These are phyloP conservation scores for Ligustrum vulgare DNA, from an alignment of 257 asterid species.

Conservation along the genomic window DNA sequence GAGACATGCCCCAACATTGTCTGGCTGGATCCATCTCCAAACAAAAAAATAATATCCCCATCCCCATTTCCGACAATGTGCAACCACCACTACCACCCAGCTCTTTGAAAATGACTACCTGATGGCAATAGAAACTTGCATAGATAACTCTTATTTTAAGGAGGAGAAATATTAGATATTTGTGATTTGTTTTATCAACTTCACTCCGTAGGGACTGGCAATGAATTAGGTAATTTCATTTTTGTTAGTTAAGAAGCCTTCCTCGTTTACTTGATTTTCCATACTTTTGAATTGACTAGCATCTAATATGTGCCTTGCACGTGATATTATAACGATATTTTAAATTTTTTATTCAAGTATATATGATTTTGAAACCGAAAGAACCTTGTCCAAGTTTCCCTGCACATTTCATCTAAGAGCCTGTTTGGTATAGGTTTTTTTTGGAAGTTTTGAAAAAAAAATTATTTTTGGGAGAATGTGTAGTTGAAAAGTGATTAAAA, in stretches of 20 bases:
- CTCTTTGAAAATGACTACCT: neutral
- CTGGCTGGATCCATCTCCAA: too few species aligned
- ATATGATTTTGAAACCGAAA: too few species aligned
- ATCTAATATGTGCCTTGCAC: too few species aligned
- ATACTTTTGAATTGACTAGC: neutral
- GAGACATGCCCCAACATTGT: neutral
- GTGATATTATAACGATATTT: too few species aligned
- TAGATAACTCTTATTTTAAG: neutral
- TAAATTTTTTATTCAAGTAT: too few species aligned
- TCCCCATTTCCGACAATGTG: neutral
- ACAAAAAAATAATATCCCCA: neutral
- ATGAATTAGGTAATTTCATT: neutral
- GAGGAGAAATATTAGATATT: neutral
- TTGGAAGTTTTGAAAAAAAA: too few species aligned
- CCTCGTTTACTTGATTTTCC: neutral
- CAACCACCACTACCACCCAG: neutral
- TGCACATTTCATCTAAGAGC: too few species aligned
- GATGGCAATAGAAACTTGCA: neutral
- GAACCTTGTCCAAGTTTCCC: too few species aligned
- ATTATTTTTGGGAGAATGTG: too few species aligned
- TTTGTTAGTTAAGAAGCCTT: neutral
- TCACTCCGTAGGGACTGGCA: neutral
- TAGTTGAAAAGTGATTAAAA: too few species aligned
- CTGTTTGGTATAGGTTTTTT: too few species aligned
- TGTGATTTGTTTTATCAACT: neutral